These are phyloP conservation scores for Farysia itapuensis DNA, from an alignment of 1,284 basidiomycete species.

Conservation along the genomic window DNA sequence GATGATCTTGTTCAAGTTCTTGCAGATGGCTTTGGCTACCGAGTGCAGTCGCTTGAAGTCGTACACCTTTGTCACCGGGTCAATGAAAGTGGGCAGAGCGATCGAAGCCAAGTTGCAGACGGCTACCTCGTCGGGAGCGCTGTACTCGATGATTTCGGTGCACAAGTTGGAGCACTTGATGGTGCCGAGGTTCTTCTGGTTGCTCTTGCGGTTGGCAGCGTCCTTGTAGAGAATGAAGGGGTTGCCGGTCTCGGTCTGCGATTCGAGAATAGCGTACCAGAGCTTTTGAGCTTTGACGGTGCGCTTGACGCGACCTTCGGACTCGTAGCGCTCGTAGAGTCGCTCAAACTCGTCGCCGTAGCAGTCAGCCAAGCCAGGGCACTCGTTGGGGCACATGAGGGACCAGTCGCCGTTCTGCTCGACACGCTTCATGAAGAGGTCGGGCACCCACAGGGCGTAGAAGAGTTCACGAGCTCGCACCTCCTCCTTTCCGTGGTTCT, in stretches of 20 bases:
- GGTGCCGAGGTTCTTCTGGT: slow-evolving; percentile 97
- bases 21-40: slow-evolving; percentile 71
- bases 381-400: slow-evolving; percentile 96
- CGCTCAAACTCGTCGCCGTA: slow-evolving; percentile 89
- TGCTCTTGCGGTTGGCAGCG: slow-evolving; percentile 64
- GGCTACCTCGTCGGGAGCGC: slow-evolving; percentile 93
- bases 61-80: slow-evolving; percentile 61
- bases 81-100: slow-evolving; percentile 73
- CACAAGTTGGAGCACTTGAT: slow-evolving; percentile 99
- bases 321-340: slow-evolving; percentile 87
- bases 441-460: slow-evolving; percentile 97
- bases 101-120: slow-evolving; percentile 99
- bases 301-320: slow-evolving; percentile 83
- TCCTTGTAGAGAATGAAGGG: slow-evolving; percentile 98
- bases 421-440: slow-evolving; percentile 72
- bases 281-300: slow-evolving; percentile 93
- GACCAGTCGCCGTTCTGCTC: slow-evolving; percentile 82
- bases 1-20: slow-evolving; percentile 91
- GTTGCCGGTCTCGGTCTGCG: slow-evolving; percentile 96
- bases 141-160: slow-evolving; percentile 99
- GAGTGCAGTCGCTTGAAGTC: slow-evolving; percentile 95
- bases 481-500: slow-evolving; percentile 99
- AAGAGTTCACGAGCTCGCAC: slow-evolving; percentile 94
- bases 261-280: slow-evolving; percentile 96
- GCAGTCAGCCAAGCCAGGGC: slow-evolving; percentile 84